A percentile compares a stretch with the other conserved stretches of the same genome.
Conservation (phyloP, 2,329 filamentous ascomycete genomes). For the Colletotrichum salicis region DNA sequence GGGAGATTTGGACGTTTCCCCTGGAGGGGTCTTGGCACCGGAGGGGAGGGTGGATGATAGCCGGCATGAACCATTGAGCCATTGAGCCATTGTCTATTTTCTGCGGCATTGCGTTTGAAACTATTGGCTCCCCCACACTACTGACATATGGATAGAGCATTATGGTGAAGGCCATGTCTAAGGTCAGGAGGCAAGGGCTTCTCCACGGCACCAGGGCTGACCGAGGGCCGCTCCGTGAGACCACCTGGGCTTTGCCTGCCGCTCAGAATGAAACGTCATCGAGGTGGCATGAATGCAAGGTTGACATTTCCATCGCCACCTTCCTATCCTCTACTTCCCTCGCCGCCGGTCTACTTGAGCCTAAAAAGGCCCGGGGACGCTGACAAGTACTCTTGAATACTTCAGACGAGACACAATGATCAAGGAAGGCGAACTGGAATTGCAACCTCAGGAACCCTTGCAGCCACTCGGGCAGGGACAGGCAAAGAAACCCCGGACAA, state of each 20-base stretch:
- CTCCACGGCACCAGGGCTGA: background rate
- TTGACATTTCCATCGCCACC: constrained; percentile 19
- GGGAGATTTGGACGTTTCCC: constrained; percentile 1
- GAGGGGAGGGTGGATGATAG: background rate
- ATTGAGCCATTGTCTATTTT: background rate
- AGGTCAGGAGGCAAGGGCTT: background rate
- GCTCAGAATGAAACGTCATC: constrained; percentile 14
- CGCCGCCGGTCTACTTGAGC: constrained; percentile 15
- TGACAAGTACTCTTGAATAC: background rate
- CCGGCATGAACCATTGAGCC: constrained; percentile 15
- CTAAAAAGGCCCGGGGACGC: background rate
- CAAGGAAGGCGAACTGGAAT: background rate
- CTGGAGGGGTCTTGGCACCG: constrained; percentile 12
- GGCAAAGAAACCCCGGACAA: constrained; percentile 1
- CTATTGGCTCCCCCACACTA: constrained; percentile 3
- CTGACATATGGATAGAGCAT: background rate
- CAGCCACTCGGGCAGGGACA: constrained; percentile 11
- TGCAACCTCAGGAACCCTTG: background rate
- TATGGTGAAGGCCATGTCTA: background rate
- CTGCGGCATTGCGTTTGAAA: background rate
- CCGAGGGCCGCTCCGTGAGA: background rate
- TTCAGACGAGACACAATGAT: background rate
- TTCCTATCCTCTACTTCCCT: background rate
- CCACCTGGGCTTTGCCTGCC: constrained; percentile 4
- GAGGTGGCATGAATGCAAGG: constrained; percentile 22